Conservation (phyloP, 108 stramenopile species). For the Mediolabrus comicus region DNA sequence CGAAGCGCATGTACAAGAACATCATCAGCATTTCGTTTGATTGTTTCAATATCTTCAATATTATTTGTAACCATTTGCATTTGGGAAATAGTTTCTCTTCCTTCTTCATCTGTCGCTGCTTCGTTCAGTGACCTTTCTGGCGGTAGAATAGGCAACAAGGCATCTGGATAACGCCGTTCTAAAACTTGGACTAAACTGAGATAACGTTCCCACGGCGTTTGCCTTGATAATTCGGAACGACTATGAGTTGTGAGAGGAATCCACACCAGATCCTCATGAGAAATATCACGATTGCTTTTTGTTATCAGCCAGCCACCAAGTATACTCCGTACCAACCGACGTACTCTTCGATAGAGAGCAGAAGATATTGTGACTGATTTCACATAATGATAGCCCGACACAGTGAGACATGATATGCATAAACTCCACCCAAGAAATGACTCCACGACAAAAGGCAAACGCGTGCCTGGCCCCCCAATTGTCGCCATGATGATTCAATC, state of each 20-base stretch:
- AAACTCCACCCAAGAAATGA: slow-evolving; percentile 41
- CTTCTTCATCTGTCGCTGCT: background rate
- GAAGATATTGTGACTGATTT: slow-evolving; percentile 23
- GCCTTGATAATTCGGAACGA: slow-evolving; percentile 28
- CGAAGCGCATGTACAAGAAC: slow-evolving; percentile 33
- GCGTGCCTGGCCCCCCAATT: slow-evolving; percentile 47
- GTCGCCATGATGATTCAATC: background rate
- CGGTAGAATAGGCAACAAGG: slow-evolving; percentile 3
- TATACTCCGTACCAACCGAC: background rate
- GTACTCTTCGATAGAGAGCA: background rate
- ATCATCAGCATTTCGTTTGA: slow-evolving; percentile 17
- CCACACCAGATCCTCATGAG: slow-evolving; percentile 12
- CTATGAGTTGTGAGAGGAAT: slow-evolving; percentile 45
- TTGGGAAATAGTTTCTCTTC: too few species aligned
- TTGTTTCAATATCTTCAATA: background rate
- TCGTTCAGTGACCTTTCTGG: background rate
- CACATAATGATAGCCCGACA: slow-evolving; percentile 46
- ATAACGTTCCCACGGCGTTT: slow-evolving; percentile 40
- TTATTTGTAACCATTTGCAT: too few species aligned
- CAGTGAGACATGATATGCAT: slow-evolving; percentile 44
- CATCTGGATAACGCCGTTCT: slow-evolving; percentile 28
- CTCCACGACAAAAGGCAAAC: slow-evolving; percentile 30
- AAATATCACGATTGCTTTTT: background rate
- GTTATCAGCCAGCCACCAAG: background rate
- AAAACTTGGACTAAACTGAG: slow-evolving; percentile 23